Conservation (phyloP, 768 basidiomycete species). For the Suillus alpinus region DNA sequence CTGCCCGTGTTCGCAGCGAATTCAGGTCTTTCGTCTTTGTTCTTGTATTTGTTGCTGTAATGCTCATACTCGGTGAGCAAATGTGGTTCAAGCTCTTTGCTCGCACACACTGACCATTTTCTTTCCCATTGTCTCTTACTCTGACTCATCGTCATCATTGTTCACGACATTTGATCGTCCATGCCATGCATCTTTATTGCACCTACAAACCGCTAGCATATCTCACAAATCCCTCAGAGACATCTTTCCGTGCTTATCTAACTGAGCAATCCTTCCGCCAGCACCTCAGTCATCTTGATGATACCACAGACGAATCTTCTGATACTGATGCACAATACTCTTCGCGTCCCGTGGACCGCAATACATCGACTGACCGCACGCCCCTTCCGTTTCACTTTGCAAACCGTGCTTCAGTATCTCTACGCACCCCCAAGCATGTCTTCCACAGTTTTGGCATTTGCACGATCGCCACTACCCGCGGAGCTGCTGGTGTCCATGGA, state of each 20-base stretch:
- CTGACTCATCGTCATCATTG: slow-evolving; percentile 2
- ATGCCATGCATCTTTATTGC: slow-evolving; percentile 7
- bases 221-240: slow-evolving; percentile 92
- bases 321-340: slow-evolving; percentile 33
- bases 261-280: slow-evolving; percentile 98
- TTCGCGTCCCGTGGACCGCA: slow-evolving; percentile 22
- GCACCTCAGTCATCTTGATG: slow-evolving; percentile 84
- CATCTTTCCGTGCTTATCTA: slow-evolving; percentile 90
- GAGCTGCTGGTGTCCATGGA: slow-evolving; percentile 42
- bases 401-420: slow-evolving; percentile 87
- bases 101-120: neutral
- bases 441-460: slow-evolving; percentile 87
- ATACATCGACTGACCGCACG: slow-evolving; percentile 21
- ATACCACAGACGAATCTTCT: slow-evolving; percentile 50
- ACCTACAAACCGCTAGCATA: slow-evolving; percentile 57
- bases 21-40: slow-evolving; percentile 69
- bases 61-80: slow-evolving; percentile 68
- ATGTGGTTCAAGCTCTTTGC: slow-evolving; percentile 7
- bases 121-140: neutral
- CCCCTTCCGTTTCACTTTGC: slow-evolving; percentile 71
- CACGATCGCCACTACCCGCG: slow-evolving; percentile 61
- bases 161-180: slow-evolving; percentile 11
- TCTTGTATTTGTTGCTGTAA: slow-evolving; percentile 64
- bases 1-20: slow-evolving; percentile 57
- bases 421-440: slow-evolving; percentile 87